Percentiles rank a stretch among this genome's conserved stretches.
Evolutionary conservation across 169 alveolate genomes (phyloP).

Genomic region (Theileria equi): DNA sequence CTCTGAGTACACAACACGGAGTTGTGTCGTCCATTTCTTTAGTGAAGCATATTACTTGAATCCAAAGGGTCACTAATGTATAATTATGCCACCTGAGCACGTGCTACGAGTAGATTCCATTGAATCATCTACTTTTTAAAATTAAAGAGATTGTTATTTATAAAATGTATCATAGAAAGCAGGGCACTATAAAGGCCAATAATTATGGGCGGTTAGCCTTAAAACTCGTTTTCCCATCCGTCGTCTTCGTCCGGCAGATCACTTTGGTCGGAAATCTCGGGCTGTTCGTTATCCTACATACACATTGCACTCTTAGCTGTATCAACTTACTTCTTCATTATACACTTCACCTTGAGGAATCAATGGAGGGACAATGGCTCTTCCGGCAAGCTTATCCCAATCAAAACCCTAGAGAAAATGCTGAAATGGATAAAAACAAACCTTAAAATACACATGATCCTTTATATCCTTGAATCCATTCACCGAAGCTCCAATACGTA

Average conservation of each 20-base stretch:
- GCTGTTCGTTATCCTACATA: conserved; percentile 45
- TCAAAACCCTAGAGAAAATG: conserved; percentile 66
- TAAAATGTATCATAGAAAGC: conserved; percentile 3
- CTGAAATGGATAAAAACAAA: background rate
- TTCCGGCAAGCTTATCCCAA: conserved; percentile 86
- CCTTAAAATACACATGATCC: conserved; percentile 76
- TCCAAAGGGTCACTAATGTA: background rate
- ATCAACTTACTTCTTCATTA: conserved; percentile 60
- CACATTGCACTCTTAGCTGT: conserved; percentile 37
- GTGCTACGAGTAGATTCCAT: no score
- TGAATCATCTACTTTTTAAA: conserved; percentile 23
- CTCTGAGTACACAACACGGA: conserved; percentile 32
- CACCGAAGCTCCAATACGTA: conserved; percentile 87
- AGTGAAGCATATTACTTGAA: background rate
- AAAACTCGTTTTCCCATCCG: conserved; percentile 69
- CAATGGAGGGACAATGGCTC: conserved; percentile 81
- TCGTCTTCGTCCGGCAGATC: conserved; percentile 19
- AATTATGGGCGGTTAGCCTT: no score
- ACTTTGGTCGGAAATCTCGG: conserved; percentile 17
- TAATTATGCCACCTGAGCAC: no score
- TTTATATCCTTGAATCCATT: conserved; percentile 86
- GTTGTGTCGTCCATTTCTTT: background rate
- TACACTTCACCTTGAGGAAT: conserved; percentile 80
- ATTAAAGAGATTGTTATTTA: background rate
- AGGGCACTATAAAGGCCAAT: background rate